phyloP scores from a whole-genome alignment of 202 grass and related monocot species.

The Zizania palustris region DNA sequence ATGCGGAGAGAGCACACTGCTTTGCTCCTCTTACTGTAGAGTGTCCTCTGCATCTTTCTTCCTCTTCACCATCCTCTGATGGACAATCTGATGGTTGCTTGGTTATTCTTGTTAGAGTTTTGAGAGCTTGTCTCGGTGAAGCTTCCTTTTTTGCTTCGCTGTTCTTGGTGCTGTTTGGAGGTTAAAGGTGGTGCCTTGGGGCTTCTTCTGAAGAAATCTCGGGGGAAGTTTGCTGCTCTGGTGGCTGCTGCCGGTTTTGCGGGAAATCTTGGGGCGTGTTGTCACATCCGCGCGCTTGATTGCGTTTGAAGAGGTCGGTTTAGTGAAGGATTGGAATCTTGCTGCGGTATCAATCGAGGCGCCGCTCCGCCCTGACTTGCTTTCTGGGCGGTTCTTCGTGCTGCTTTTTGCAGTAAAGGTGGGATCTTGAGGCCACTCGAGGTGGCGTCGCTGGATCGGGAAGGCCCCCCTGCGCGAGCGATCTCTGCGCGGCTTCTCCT shows the following conservation, averaged over 20 bases:
- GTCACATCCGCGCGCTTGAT: conserved; percentile 6
- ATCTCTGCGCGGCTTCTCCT: neutral
- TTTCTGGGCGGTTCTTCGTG: conserved; percentile 39
- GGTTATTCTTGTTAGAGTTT: neutral
- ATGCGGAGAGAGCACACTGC: neutral
- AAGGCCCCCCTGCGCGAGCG: conserved; percentile 25
- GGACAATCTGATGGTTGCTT: neutral
- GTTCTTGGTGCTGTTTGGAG: neutral
- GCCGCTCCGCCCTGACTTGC: conserved; percentile 14
- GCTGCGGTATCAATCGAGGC: conserved; percentile 30
- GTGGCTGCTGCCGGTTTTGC: neutral
- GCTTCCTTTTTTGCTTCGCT: conserved; percentile 2
- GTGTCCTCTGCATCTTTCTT: neutral
- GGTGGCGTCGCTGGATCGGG: conserved; percentile 48
- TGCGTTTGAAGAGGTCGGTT: conserved; percentile 26
- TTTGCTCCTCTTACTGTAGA: conserved; percentile 26
- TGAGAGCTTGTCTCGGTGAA: neutral
- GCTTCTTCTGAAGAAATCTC: conserved; percentile 21
- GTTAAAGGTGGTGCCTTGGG: conserved; percentile 16
- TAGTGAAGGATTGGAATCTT: conserved; percentile 44
- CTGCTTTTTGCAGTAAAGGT: conserved; percentile 41
- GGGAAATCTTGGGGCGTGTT: conserved; percentile 9
- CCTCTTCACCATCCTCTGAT: neutral
- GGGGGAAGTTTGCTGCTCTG: conserved; percentile 24
- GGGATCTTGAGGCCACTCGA: conserved; percentile 49